Percentiles rank a stretch among this genome's conserved stretches.
Evolutionary conservation across 305 asterid genomes (phyloP).

Genomic region (Ilex paraguariensis): DNA sequence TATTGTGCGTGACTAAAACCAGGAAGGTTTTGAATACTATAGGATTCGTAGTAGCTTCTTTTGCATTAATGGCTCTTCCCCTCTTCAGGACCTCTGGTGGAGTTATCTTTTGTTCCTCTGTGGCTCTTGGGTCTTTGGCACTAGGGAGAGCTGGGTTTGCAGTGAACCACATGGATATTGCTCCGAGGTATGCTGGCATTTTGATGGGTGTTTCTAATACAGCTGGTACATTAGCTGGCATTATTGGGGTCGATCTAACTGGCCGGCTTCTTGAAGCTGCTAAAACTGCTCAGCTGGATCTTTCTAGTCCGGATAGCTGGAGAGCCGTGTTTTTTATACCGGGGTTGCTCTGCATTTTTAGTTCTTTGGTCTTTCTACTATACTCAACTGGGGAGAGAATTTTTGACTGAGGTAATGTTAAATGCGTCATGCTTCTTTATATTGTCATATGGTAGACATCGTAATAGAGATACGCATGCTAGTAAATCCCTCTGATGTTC

Average conservation of each 20-base stretch:
- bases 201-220: conserved; percentile 98
- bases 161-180: conserved; percentile 94
- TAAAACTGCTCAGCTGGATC: conserved; percentile 61
- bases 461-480: no score
- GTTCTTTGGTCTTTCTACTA: conserved; percentile 66
- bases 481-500: no score
- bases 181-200: conserved; percentile 94
- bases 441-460: no score
- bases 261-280: conserved; percentile 94
- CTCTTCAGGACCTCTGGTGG: conserved; percentile 72
- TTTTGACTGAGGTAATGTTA: conserved; percentile 53
- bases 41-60: conserved; percentile 76
- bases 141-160: conserved; percentile 99
- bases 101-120: conserved; percentile 73
- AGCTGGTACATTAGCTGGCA: conserved; percentile 94
- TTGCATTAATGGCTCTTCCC: conserved; percentile 75
- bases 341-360: conserved; percentile 72
- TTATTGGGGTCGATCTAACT: conserved; percentile 89
- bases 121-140: conserved; percentile 92
- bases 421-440: no score
- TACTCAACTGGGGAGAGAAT: conserved; percentile 90
- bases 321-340: conserved; percentile 76
- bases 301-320: conserved; percentile 93
- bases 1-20: conserved; percentile 68
- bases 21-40: conserved; percentile 76